These are phyloP conservation scores for Salix brachista DNA, from an alignment of 345 rosid species.

Conservation along the genomic window DNA sequence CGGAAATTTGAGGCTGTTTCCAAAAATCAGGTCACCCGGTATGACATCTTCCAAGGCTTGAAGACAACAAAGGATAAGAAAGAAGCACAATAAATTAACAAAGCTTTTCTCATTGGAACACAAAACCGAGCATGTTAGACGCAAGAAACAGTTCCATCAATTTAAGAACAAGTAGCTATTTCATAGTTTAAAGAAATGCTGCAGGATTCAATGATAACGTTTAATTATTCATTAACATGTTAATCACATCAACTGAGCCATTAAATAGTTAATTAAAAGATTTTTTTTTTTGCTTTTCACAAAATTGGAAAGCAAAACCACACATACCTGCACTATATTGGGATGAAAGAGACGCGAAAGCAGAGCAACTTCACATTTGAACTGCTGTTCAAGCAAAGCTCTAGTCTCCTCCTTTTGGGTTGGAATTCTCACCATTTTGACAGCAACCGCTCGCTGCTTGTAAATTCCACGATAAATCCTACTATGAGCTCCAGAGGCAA, in stretches of 20 bases:
- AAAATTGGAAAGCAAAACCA: no score
- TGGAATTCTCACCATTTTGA: constrained; percentile 96
- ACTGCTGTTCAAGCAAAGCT: constrained; percentile 81
- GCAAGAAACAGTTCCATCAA: not conserved
- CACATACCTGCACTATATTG: constrained; percentile 64
- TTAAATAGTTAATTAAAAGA: not conserved
- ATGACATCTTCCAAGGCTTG: not conserved
- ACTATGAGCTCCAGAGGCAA: constrained; percentile 93
- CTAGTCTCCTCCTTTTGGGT: constrained; percentile 78
- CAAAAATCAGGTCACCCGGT: not conserved
- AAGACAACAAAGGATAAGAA: not conserved
- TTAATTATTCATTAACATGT: not conserved
- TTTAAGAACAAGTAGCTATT: not conserved
- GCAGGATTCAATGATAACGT: not conserved
- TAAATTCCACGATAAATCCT: constrained; percentile 94
- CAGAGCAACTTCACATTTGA: constrained; percentile 89
- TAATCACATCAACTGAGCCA: not conserved
- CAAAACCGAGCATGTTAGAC: no score
- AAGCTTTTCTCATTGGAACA: not conserved
- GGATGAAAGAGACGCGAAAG: constrained; percentile 96
- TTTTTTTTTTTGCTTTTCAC: not conserved
- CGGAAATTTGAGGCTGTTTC: not conserved
- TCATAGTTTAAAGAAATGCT: not conserved
- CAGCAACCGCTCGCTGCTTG: constrained; percentile 96
- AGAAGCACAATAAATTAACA: not conserved